phyloP scores from a whole-genome alignment of 2,329 filamentous ascomycete species.

The Colletotrichum phormii region DNA sequence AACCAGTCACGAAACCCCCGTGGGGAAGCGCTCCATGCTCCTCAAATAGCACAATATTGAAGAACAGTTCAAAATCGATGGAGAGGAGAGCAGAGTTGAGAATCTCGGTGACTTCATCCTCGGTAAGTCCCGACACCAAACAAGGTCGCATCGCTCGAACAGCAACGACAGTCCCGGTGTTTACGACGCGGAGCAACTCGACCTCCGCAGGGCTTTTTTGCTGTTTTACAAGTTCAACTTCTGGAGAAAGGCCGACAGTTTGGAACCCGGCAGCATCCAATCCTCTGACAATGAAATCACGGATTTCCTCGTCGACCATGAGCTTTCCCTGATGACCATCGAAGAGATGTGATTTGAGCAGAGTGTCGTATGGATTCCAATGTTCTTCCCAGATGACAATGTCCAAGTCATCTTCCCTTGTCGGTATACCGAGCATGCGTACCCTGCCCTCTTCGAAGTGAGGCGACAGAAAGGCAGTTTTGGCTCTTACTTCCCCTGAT shows the following conservation, averaged over 20 bases:
- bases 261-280: slow-evolving; percentile 64
- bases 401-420: slow-evolving; percentile 58
- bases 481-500: slow-evolving; percentile 58
- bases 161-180: slow-evolving; percentile 72
- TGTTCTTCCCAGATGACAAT: slow-evolving; percentile 73
- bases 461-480: slow-evolving; percentile 69
- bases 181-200: slow-evolving; percentile 69
- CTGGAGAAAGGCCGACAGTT: slow-evolving; percentile 64
- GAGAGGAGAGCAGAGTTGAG: slow-evolving; percentile 66
- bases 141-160: slow-evolving; percentile 68
- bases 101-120: slow-evolving; percentile 66
- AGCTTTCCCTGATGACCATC: slow-evolving; percentile 49
- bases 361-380: slow-evolving; percentile 71
- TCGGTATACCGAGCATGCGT: slow-evolving; percentile 68
- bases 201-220: slow-evolving; percentile 67
- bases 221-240: slow-evolving; percentile 69
- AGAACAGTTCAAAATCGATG: slow-evolving; percentile 67
- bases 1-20: slow-evolving; percentile 63
- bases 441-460: slow-evolving; percentile 71
- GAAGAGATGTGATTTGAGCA: slow-evolving; percentile 58
- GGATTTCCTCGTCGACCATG: slow-evolving; percentile 75
- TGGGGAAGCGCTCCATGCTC: slow-evolving; percentile 65
- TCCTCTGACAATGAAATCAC: slow-evolving; percentile 71
- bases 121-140: slow-evolving; percentile 66
- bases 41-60: slow-evolving; percentile 73